Percentiles rank a stretch among this genome's conserved stretches.
Conservation (phyloP, 2,329 filamentous ascomycete species). For the Daldinia sp. region DNA sequence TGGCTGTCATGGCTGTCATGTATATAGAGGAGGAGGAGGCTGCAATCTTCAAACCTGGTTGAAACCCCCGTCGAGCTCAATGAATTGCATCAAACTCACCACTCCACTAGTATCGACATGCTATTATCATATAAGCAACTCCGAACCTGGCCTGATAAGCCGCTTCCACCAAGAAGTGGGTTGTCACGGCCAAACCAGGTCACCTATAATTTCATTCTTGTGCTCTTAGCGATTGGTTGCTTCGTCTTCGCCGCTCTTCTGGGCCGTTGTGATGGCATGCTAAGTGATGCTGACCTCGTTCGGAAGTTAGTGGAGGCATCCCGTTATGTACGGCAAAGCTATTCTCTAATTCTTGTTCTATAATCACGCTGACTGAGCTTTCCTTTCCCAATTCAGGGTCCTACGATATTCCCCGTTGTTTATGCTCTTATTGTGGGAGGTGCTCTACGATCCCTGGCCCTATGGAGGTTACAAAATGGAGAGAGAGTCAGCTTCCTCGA, state of each 20-base stretch:
- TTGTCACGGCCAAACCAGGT: conserved; percentile 2
- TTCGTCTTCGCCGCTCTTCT: conserved; percentile 11
- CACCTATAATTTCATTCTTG: conserved; percentile 12
- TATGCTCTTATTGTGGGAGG: conserved; percentile 12
- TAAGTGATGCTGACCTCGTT: neutral
- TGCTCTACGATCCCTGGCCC: conserved; percentile 11
- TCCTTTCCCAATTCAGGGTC: neutral
- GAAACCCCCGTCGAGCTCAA: neutral
- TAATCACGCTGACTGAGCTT: neutral
- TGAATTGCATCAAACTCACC: neutral
- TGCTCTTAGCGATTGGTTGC: conserved; percentile 1
- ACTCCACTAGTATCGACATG: neutral
- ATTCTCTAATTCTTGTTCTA: neutral
- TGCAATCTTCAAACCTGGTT: neutral
- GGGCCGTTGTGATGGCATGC: conserved; percentile 2
- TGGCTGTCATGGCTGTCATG: neutral
- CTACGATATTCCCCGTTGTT: conserved; percentile 12
- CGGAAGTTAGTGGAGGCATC: conserved; percentile 12
- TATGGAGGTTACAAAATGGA: conserved; percentile 16
- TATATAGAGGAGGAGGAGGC: conserved; percentile 5
- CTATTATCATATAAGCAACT: neutral
- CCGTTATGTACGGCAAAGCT: neutral
- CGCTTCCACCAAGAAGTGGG: neutral
- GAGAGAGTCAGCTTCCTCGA: conserved; percentile 15
- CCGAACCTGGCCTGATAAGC: conserved; percentile 8